Evolutionary conservation across 2,329 filamentous ascomycete genomes (phyloP).

Genomic region (Diaporthe ampelina): DNA sequence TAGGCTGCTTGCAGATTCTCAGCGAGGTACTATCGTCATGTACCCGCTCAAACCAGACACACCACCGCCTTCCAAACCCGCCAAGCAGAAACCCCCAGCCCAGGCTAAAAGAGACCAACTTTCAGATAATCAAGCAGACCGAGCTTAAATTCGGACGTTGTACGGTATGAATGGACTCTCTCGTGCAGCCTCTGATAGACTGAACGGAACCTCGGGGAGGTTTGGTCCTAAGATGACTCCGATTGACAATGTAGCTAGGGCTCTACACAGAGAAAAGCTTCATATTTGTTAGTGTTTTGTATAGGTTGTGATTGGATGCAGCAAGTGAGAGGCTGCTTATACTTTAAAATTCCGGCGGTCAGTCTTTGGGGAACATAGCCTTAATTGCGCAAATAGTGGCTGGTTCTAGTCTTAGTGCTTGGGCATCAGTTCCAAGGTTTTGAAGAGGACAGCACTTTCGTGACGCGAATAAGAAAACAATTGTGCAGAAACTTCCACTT

Average conservation of each 20-base stretch:
- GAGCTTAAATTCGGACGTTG: neutral
- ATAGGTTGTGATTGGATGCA: neutral
- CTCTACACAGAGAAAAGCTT: neutral
- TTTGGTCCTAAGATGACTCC: no score
- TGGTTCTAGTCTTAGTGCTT: neutral
- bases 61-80: neutral
- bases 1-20: neutral
- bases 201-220: no score
- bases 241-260: neutral
- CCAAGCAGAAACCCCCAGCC: accelerated
- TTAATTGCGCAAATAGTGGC: neutral
- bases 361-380: neutral
- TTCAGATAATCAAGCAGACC: no score
- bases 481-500: neutral
- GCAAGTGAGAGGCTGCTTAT: neutral
- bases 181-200: neutral
- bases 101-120: neutral
- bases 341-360: neutral
- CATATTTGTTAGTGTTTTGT: neutral
- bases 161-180: no score
- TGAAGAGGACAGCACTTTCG: neutral
- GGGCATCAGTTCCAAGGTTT: neutral
- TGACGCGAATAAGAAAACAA: neutral
- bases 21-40: neutral
- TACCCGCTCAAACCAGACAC: neutral